Evolutionary conservation across 129 eudicot genomes (phyloP).

Genomic region (Lonicera japonica): DNA sequence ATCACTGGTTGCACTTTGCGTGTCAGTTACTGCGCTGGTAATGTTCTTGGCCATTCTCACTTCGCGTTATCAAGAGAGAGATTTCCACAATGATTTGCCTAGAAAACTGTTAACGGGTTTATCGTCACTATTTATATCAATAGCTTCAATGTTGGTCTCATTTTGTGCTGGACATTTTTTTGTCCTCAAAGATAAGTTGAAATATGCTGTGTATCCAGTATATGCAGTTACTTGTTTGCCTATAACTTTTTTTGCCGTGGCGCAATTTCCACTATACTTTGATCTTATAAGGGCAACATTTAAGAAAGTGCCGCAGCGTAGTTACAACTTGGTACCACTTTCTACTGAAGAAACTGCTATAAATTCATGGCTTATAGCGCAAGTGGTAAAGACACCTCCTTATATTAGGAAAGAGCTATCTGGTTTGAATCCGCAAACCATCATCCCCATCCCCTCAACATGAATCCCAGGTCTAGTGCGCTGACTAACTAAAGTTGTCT

Average conservation of each 20-base stretch:
- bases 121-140: conserved; percentile 5
- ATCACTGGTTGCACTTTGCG: conserved; percentile 11
- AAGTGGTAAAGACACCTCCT: too few relatives aligned
- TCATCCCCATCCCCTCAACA: too few relatives aligned
- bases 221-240: conserved; percentile 16
- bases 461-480: too few relatives aligned
- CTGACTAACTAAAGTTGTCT: too few relatives aligned
- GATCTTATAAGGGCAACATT: conserved; percentile 8
- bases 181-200: conserved; percentile 9
- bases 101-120: conserved; percentile 15
- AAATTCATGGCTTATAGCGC: too few relatives aligned
- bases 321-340: neutral
- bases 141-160: conserved; percentile 13
- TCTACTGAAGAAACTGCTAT: too few relatives aligned
- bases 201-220: conserved; percentile 5
- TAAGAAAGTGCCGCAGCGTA: conserved; percentile 10
- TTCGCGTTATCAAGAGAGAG: conserved; percentile 13
- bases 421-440: too few relatives aligned
- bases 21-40: conserved; percentile 14
- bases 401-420: too few relatives aligned
- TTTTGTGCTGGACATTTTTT: conserved; percentile 17
- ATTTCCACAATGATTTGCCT: conserved; percentile 13
- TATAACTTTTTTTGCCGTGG: conserved; percentile 11
- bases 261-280: conserved; percentile 13
- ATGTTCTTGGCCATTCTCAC: conserved; percentile 19